phyloP scores from a whole-genome alignment of 2,329 filamentous ascomycete species.

The Capronia americana region DNA sequence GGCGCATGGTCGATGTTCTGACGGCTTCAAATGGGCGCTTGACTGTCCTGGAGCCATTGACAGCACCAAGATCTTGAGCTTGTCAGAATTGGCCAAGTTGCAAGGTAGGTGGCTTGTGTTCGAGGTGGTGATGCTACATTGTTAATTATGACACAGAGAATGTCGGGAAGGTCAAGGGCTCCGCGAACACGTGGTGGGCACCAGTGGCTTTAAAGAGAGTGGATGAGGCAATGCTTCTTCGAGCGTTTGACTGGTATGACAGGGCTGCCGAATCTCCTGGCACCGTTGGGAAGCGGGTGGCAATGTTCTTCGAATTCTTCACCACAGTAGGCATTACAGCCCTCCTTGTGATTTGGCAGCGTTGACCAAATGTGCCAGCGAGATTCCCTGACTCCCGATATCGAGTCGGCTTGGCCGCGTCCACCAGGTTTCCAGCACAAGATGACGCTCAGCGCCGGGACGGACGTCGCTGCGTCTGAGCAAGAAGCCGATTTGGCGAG shows the following conservation, averaged over 20 bases:
- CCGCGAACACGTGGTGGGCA: constrained; percentile 16
- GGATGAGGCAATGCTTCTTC: constrained; percentile 8
- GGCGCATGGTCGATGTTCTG: constrained; percentile 8
- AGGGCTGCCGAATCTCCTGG: background rate
- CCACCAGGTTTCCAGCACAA: constrained; percentile 14
- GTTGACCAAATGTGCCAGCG: background rate
- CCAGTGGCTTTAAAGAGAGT: constrained; percentile 7
- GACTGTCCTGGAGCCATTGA: constrained; percentile 14
- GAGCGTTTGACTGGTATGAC: constrained; percentile 21
- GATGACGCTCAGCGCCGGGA: constrained; percentile 14
- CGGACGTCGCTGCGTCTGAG: constrained; percentile 1
- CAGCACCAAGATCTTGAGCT: constrained; percentile 5
- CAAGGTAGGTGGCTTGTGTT: constrained; percentile 3
- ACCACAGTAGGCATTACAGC: constrained; percentile 1
- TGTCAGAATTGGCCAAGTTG: constrained; percentile 10
- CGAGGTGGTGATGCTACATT: background rate
- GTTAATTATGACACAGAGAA: background rate
- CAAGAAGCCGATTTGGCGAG: constrained; percentile 8
- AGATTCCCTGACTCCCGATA: constrained; percentile 5
- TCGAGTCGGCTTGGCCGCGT: constrained; percentile 17
- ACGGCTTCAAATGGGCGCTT: constrained; percentile 17
- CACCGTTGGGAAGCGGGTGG: background rate
- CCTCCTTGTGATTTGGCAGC: background rate
- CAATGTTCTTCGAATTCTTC: constrained; percentile 14
- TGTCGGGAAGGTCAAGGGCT: constrained; percentile 12